Evolutionary conservation across 106 monocot genomes (phyloP).

Genomic region (Allium cepa): DNA sequence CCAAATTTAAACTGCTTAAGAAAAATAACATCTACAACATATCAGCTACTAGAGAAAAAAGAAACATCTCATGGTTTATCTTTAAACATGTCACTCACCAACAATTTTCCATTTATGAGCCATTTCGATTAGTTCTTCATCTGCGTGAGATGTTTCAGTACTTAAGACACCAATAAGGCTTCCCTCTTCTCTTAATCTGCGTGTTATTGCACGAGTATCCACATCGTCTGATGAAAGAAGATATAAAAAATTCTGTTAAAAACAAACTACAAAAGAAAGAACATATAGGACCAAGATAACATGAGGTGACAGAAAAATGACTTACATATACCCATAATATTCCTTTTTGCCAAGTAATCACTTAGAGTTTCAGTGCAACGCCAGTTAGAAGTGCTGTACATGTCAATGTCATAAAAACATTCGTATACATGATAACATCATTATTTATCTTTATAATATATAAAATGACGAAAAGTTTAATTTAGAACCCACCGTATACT

Average conservation of each 20-base stretch:
- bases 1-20: too few relatives aligned
- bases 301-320: neutral
- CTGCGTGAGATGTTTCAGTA: conserved; percentile 74
- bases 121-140: conserved; percentile 68
- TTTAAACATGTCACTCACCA: conserved; percentile 30
- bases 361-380: conserved; percentile 70
- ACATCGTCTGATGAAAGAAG: conserved; percentile 64
- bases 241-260: neutral
- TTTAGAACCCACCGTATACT: conserved; percentile 64
- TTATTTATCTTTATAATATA: neutral
- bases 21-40: too few relatives aligned
- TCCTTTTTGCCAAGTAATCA: conserved; percentile 84
- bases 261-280: too few relatives aligned
- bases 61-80: neutral
- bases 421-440: neutral
- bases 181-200: conserved; percentile 90
- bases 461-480: neutral
- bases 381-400: conserved; percentile 89
- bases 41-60: neutral
- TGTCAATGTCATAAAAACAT: neutral
- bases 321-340: conserved; percentile 98
- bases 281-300: too few relatives aligned
- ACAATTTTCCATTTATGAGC: conserved; percentile 87
- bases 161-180: conserved; percentile 95
- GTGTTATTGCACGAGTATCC: conserved; percentile 96